phyloP scores from a whole-genome alignment of 306 rosid species.

The Pueraria montana region DNA sequence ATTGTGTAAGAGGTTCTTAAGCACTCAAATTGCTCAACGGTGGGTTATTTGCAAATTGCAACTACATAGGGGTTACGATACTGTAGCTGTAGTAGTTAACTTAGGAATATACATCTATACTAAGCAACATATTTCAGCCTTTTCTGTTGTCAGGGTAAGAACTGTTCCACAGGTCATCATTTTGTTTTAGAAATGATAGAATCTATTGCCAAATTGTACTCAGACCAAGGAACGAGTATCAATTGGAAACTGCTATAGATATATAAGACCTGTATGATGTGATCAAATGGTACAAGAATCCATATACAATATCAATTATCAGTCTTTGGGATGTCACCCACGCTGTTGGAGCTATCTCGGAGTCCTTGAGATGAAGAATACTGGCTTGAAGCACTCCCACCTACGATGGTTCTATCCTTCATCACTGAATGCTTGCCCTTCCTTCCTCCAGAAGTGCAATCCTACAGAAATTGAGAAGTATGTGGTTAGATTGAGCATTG shows the following conservation, averaged over 20 bases:
- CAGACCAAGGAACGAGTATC: background rate
- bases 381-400: constrained; percentile 74
- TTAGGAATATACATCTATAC: background rate
- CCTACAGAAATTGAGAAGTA: constrained; percentile 58
- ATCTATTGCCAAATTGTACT: constrained; percentile 22
- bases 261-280: constrained; percentile 27
- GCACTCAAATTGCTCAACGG: constrained; percentile 7
- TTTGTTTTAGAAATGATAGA: constrained; percentile 31
- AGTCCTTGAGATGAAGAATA: constrained; percentile 76
- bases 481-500: constrained; percentile 8
- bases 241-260: constrained; percentile 16
- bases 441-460: constrained; percentile 60
- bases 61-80: background rate
- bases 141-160: constrained; percentile 35
- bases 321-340: constrained; percentile 67
- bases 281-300: constrained; percentile 35
- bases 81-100: constrained; percentile 12
- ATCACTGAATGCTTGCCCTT: constrained; percentile 76
- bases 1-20: too few species aligned
- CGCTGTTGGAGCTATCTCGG: constrained; percentile 84
- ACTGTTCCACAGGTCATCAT: constrained; percentile 34
- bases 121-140: constrained; percentile 15
- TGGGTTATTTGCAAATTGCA: background rate
- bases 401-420: constrained; percentile 60
- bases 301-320: constrained; percentile 50